Evolutionary conservation across 352 stramenopile species (phyloP).

Genomic region (Phytophthora tentaculata): DNA sequence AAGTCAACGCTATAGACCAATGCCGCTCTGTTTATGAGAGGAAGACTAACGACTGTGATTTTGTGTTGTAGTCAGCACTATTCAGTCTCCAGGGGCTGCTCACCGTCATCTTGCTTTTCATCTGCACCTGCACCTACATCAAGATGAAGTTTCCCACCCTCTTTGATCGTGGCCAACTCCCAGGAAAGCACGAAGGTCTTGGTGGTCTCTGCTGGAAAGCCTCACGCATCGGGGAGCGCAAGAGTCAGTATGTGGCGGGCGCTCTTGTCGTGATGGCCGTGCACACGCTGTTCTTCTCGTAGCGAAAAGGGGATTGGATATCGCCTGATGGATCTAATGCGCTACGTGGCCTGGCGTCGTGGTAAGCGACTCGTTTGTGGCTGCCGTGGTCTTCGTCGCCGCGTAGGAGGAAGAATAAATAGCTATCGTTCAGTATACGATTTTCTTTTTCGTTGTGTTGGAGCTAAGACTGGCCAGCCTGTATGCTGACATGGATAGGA

Average conservation of each 20-base stretch:
- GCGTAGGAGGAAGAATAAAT: not conserved
- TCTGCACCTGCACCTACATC: constrained; percentile 98
- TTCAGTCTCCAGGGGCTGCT: constrained; percentile 98
- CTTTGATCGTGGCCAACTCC: constrained; percentile 91
- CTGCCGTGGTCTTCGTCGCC: not conserved
- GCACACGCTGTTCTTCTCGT: constrained; percentile 92
- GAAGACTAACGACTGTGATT: constrained; percentile 11
- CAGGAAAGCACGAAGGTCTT: constrained; percentile 87
- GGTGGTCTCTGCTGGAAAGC: constrained; percentile 93
- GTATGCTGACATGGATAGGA: too few species aligned
- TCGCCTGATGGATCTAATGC: not conserved
- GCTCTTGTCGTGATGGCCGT: constrained; percentile 90
- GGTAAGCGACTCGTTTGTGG: not conserved
- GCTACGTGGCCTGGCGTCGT: not conserved
- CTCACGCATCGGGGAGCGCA: constrained; percentile 91
- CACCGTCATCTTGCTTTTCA: constrained; percentile 96
- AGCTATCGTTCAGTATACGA: not conserved
- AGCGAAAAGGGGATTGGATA: constrained; percentile 2
- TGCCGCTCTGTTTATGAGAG: not conserved
- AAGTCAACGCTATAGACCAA: constrained; percentile 11
- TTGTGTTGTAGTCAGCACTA: constrained; percentile 89
- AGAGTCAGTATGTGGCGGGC: constrained; percentile 89
- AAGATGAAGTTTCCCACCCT: constrained; percentile 95
- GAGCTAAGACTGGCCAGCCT: too few species aligned
- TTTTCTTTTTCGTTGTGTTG: too few species aligned